Percentiles rank a stretch among this genome's conserved stretches.
Evolutionary conservation across 192 early-diverging fungal species (phyloP).

Genomic region (Dissophora globulifera): DNA sequence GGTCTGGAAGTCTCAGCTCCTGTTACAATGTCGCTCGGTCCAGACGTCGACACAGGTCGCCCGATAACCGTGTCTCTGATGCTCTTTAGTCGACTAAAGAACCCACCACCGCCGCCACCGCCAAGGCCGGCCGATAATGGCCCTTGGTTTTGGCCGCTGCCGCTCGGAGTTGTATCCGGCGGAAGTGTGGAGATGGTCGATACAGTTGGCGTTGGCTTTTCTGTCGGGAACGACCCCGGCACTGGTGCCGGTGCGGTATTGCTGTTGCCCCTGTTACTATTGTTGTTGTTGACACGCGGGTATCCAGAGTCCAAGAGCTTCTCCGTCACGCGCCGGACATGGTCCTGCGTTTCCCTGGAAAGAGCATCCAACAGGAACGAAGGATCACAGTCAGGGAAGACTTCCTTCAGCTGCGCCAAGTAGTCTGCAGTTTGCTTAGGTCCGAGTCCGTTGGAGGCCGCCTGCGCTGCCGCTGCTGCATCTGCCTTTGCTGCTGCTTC

Average conservation of each 20-base stretch:
- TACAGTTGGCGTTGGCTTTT: conserved; percentile 10
- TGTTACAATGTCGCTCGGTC: conserved; percentile 2
- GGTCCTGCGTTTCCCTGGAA: conserved; percentile 59
- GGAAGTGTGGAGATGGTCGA: conserved; percentile 46
- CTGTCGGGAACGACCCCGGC: conserved; percentile 25
- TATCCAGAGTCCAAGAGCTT: conserved; percentile 68
- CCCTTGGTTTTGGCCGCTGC: background rate
- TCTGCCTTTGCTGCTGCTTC: conserved; percentile 38
- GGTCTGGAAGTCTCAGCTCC: conserved; percentile 16
- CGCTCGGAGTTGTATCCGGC: conserved; percentile 2
- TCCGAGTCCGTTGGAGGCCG: conserved; percentile 6
- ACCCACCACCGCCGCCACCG: conserved; percentile 17
- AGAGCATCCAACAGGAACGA: conserved; percentile 64
- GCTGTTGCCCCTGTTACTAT: background rate
- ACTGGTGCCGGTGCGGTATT: conserved; percentile 7
- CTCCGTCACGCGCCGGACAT: conserved; percentile 67
- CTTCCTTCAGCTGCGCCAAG: conserved; percentile 53
- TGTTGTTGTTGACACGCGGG: conserved; percentile 51
- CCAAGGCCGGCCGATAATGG: background rate
- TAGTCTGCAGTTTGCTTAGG: conserved; percentile 31
- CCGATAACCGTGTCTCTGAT: conserved; percentile 37
- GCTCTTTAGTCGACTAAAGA: conserved; percentile 36
- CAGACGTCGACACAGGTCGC: background rate
- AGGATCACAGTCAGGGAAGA: conserved; percentile 77
- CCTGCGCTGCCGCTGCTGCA: conserved; percentile 28